Evolutionary conservation across 176 grass and related monocot species (phyloP).

Genomic region (Triticum monococcum): DNA sequence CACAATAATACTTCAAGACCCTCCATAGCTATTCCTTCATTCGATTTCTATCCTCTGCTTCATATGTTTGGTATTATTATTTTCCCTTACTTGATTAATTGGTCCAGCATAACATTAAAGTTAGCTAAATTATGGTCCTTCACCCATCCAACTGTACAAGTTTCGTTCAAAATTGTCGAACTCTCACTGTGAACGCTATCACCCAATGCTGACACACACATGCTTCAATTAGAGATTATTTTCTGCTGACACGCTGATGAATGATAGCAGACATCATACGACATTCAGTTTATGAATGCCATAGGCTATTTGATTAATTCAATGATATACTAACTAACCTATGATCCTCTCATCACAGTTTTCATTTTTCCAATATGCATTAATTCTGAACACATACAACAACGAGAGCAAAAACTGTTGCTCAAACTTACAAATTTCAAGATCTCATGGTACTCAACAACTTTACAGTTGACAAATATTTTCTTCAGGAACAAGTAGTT

Average conservation of each 20-base stretch:
- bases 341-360: not conserved
- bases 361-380: not conserved
- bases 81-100: not conserved
- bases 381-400: not conserved
- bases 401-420: too few relatives aligned
- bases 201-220: constrained; percentile 16
- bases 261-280: not conserved
- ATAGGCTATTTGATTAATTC: not conserved
- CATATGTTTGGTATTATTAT: not conserved
- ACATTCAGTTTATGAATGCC: constrained; percentile 8
- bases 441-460: not conserved
- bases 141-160: not conserved
- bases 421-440: not conserved
- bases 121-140: not conserved
- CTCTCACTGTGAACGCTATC: not conserved
- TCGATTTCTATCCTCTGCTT: not conserved
- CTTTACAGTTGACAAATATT: too few relatives aligned
- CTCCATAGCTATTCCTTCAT: not conserved
- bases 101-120: not conserved
- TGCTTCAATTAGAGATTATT: not conserved
- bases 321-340: not conserved
- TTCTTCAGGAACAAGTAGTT: not conserved
- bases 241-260: not conserved
- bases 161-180: not conserved
- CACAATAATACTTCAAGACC: not conserved